phyloP scores from a whole-genome alignment of 257 asterid species.

The Echites panduratus region DNA sequence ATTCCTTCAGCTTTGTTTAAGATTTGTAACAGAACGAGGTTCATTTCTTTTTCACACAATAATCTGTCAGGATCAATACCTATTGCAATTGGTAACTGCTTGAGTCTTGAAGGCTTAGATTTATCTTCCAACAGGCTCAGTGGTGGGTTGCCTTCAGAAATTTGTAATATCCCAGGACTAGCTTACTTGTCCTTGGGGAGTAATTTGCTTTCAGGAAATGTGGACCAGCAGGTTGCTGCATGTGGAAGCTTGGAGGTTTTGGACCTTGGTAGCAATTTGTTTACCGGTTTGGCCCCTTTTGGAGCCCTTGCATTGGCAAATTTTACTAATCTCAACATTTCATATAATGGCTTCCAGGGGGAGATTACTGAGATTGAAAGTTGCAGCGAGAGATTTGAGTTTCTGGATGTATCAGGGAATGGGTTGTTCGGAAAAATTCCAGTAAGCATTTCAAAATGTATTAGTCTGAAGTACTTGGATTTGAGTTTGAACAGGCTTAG shows the following conservation, averaged over 20 bases:
- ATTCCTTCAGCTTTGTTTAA: constrained; percentile 70
- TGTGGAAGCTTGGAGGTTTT: constrained; percentile 67
- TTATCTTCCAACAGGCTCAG: constrained; percentile 61
- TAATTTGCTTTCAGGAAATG: constrained; percentile 67
- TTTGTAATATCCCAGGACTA: constrained; percentile 55
- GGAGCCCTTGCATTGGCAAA: constrained; percentile 42
- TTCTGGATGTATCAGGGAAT: constrained; percentile 71
- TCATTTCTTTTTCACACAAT: constrained; percentile 65
- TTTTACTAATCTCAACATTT: constrained; percentile 56
- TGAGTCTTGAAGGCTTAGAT: constrained; percentile 83
- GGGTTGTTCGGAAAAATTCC: constrained; percentile 54
- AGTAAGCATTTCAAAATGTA: constrained; percentile 50
- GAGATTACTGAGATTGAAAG: constrained; percentile 34
- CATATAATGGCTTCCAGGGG: constrained; percentile 59
- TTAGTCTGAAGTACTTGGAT: constrained; percentile 66
- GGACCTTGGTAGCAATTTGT: constrained; percentile 80
- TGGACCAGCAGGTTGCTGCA: constrained; percentile 39
- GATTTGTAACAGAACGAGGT: constrained; percentile 57
- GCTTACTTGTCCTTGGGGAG: constrained; percentile 67
- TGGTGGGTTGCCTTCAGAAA: constrained; percentile 56
- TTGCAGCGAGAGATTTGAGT: constrained; percentile 47
- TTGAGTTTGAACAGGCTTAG: constrained; percentile 59
- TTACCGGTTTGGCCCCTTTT: constrained; percentile 60
- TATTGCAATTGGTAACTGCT: constrained; percentile 52
- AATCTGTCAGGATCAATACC: constrained; percentile 80